phyloP scores from a whole-genome alignment of 208 protist genomes.

The Zelonia costaricensis region DNA sequence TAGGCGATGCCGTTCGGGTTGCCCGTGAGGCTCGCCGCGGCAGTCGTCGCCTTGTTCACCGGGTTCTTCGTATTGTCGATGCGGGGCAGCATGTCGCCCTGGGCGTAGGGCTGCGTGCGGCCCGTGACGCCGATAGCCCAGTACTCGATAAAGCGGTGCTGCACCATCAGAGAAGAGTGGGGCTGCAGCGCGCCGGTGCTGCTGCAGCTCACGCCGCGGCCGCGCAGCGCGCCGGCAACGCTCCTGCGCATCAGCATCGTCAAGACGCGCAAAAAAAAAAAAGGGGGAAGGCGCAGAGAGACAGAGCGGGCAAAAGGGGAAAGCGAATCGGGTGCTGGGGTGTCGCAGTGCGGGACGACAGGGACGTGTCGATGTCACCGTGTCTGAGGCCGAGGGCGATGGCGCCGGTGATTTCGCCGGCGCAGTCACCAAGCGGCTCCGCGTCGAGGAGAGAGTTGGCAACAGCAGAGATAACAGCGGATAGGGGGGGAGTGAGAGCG shows the following conservation, averaged over 20 bases:
- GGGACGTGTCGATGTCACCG: too few relatives aligned
- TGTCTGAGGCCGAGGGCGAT: too few relatives aligned
- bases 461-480: too few relatives aligned
- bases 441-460: too few relatives aligned
- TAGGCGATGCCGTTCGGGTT: conserved; percentile 77
- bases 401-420: too few relatives aligned
- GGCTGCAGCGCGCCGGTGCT: background rate
- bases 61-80: conserved; percentile 68
- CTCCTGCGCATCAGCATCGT: conserved; percentile 23
- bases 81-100: conserved; percentile 80
- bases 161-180: conserved; percentile 34
- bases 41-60: conserved; percentile 56
- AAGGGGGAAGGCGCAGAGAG: background rate
- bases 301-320: background rate
- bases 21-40: conserved; percentile 71
- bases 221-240: conserved; percentile 16
- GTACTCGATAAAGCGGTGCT: conserved; percentile 79
- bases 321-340: background rate
- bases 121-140: conserved; percentile 74
- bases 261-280: background rate
- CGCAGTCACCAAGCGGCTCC: too few relatives aligned
- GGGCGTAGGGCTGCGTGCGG: conserved; percentile 84
- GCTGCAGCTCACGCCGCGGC: conserved; percentile 1
- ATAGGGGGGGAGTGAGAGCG: too few relatives aligned
- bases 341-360: too few relatives aligned